Percentiles rank a stretch among this genome's conserved stretches.
phyloP scores from a whole-genome alignment of 2,329 filamentous ascomycete genomes.

The Alternaria triticimaculans region DNA sequence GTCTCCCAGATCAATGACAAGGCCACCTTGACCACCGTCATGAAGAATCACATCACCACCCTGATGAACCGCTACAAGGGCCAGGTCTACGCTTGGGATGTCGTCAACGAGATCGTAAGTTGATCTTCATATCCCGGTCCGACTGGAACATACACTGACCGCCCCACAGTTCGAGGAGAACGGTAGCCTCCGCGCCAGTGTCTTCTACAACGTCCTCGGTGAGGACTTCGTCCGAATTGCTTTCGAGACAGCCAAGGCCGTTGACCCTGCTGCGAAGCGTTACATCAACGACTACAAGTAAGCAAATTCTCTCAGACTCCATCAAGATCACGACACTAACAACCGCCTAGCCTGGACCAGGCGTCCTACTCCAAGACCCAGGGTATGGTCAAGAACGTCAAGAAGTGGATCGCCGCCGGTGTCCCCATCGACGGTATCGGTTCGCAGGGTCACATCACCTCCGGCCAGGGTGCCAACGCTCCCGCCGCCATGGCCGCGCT shows the following conservation, averaged over 20 bases:
- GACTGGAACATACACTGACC: conserved; percentile 28
- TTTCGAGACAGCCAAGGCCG: conserved; percentile 70
- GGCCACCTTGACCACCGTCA: conserved; percentile 61
- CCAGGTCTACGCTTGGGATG: conserved; percentile 69
- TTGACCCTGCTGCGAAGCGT: conserved; percentile 71
- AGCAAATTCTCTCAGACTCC: conserved; percentile 2
- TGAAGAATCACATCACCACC: conserved; percentile 67
- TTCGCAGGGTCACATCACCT: conserved; percentile 56
- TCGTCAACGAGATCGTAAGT: conserved; percentile 65
- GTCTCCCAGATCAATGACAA: conserved; percentile 64
- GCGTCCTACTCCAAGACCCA: conserved; percentile 66
- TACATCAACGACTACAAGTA: conserved; percentile 76
- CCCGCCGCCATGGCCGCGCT: conserved; percentile 60
- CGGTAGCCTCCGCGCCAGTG: conserved; percentile 64
- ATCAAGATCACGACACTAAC: conserved; percentile 9
- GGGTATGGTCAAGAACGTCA: conserved; percentile 65
- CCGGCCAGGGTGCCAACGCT: conserved; percentile 56
- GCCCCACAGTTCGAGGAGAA: conserved; percentile 60
- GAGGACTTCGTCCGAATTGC: conserved; percentile 76
- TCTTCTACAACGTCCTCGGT: conserved; percentile 73
- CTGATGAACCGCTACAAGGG: conserved; percentile 68
- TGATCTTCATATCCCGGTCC: background rate
- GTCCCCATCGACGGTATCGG: conserved; percentile 70
- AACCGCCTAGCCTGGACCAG: conserved; percentile 64
- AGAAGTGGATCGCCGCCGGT: conserved; percentile 68